phyloP scores from a whole-genome alignment of 352 stramenopile genomes.

The Globisporangium middletonii region DNA sequence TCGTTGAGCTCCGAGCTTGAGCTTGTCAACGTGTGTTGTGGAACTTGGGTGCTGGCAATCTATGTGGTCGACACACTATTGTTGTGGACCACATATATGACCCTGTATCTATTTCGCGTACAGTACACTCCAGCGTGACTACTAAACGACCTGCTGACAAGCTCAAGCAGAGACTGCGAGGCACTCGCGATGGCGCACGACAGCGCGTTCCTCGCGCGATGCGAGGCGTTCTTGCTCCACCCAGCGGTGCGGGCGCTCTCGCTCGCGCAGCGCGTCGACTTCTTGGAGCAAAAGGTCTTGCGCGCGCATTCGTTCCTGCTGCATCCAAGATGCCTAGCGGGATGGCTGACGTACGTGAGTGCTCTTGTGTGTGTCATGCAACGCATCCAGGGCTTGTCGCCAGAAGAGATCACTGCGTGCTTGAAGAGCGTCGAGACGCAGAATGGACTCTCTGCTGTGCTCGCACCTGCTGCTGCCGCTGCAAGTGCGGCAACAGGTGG shows the following conservation, averaged over 20 bases:
- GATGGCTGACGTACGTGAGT: background rate
- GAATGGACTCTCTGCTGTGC: conserved; percentile 44
- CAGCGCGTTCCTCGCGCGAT: conserved; percentile 42
- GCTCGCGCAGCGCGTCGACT: conserved; percentile 65
- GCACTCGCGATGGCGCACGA: conserved; percentile 18
- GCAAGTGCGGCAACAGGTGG: background rate
- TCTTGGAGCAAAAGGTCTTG: conserved; percentile 57
- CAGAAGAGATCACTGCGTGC: conserved; percentile 57
- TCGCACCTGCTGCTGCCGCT: conserved; percentile 15
- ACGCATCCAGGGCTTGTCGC: conserved; percentile 31
- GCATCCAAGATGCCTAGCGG: too few relatives aligned
- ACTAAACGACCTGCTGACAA: conserved; percentile 1
- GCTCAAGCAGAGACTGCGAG: conserved; percentile 1
- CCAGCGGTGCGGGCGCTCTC: conserved; percentile 54
- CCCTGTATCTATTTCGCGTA: background rate
- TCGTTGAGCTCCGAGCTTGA: too few relatives aligned
- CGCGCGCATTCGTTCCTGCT: background rate
- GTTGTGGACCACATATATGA: background rate
- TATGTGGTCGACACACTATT: background rate
- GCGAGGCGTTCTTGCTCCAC: conserved; percentile 66
- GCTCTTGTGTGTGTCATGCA: background rate
- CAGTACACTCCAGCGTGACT: background rate
- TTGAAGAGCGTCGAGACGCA: conserved; percentile 47
- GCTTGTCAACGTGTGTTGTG: too few relatives aligned
- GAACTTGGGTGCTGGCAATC: too few relatives aligned